Base-by-base conservation (phyloP, 2,329 filamentous ascomycete genomes). In the Pyrenochaeta sp. region DNA sequence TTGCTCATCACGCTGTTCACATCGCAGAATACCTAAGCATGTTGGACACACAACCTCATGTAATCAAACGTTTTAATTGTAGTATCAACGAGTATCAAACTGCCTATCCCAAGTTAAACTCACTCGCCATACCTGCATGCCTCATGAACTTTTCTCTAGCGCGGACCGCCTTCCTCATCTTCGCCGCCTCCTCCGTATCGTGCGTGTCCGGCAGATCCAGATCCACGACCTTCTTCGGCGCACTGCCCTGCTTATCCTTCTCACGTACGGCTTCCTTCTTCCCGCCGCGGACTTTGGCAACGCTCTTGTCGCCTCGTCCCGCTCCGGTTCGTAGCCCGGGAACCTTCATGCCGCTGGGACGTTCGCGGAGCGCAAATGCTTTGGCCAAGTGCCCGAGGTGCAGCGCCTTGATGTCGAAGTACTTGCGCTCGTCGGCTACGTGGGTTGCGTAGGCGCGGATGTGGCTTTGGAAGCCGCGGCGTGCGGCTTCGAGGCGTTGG, bases 361-460 rank as follows among this genome's bases (percentile, higher is more conserved):
- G 85, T 69, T 99, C 94, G 53, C 95, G 81, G 55, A 99, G 75
- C 2, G 86, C 94, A 67, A 96, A 99, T 18, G 88, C 90, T 77
- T 99, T 99, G 6, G 93, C 93, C 54, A 94, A 77, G 77, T 99
- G 94, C 3, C 94, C 94, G 6, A 97, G 75, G 69, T 99, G 94
- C 32, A 99, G 75, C 62, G 89, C 84, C 48, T 90, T 91, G 72
- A 96, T 95, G 69, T 97, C 89, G 69, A 99, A 99, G 67, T 88
- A 92, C 38, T 78, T 77, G 38, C 94, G 82, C 74, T 99, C 94
- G 29, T 87, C 86, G 20, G 89, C 86, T 19, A 93, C 83, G 71
- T 99, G 94, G 0, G 94, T 99, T 2, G 94, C 91, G 69, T 99
- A 99, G 1, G 94, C 94, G 41, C 94, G 82, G 41, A 99, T 87